Evolutionary conservation across 2,329 filamentous ascomycete genomes (phyloP), one percentile per base, ranked within the genome.

Genomic region (Fusarium newnesense): DNA sequence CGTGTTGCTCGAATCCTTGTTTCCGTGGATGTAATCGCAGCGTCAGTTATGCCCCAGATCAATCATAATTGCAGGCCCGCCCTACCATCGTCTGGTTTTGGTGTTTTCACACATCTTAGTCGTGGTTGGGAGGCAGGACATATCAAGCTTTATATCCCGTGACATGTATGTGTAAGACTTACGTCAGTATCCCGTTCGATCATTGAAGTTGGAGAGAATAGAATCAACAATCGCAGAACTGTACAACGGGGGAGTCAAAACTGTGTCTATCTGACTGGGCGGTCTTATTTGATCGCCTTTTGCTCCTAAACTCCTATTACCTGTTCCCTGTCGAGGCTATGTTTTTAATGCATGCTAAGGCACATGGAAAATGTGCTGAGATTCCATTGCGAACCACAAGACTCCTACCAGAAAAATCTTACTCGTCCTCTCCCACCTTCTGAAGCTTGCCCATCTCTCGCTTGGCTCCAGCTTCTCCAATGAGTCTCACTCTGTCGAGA

Each of bases 401-500:
- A n/a, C 34, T 47, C 28, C 21, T n/a, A 21, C 24, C 21, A 28
- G 15, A 30, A 53, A 49, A 43, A n/a, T 18, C 37, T 81, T 84
- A 91, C 81, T 92, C 88, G 60, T 90, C 90, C 34, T 97, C 93
- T 19, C 92, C 94, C 80, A 98, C 90, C 90, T 98, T 98, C 87
- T 98, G 94, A 75, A 99, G 85, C 87, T 97, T 97, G 75, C 95
- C 96, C 90, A 95, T 94, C 64, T 96, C 93, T 69, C 95, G 89
- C 89, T 97, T 97, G 86, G 97, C 92, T 19, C 96, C 96, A 21
- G 91, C 89, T 83, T 98, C 96, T 36, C 96, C 96, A 79, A 98
- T 91, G 62, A 98, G 86, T 76, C 90, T 88, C 74, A 96, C 83
- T 58, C 94, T 88, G 83, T 96, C 94, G 56, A 99, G 83, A 64